Evolutionary conservation across 2,329 filamentous ascomycete genomes (phyloP), one percentile per base, ranked within the genome.

Genomic region (Fusarium sp.): DNA sequence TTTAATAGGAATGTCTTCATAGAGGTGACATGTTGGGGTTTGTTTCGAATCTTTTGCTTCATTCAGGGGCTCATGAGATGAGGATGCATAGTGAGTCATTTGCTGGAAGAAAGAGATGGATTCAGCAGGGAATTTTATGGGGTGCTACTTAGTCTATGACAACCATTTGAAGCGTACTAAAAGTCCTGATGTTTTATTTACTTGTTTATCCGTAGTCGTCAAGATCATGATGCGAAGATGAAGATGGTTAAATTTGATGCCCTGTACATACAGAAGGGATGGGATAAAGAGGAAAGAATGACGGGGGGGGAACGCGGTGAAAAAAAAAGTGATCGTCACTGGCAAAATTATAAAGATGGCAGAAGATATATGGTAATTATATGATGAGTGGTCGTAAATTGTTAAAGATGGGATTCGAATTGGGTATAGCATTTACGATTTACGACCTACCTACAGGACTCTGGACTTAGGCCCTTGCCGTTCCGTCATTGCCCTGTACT

Each of bases 131-230:
- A 46, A 19, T 19, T 13, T 40, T 31, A 47, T 36, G 25, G 39
- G 56, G 40, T 42, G 32, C 39, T 51, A 15, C 25, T 42, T 32
- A 46, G 39, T 40, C 44, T 39, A 38, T 53, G 47, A 32, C 58
- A 58, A 65, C 58, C 44, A 55, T 52, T 48, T 45, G 40, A 58
- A 61, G 24, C 32, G 12, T 48, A 65, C 46, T 42, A 65, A 65
- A 65, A 65, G 62, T 66, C 39, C 50, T 31, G 35, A 52, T 45
- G 19, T 50, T 48, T 36, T 11, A 22, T 36, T 34, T 56, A 10
- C 11, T 6, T 22, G 3, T 25, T 7, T 8, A 25, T 9, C 11
- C 35, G 35, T 38, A 39, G 38, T 12, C n/a, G 6, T 40, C 10
- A 12, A 35, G 34, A 4, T 13, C 19, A 19, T 19, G 19, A 19